A percentile compares a stretch with the other conserved stretches of the same genome.
phyloP scores from a whole-genome alignment of 1,284 basidiomycete species.

The Trichosporon sp. region DNA sequence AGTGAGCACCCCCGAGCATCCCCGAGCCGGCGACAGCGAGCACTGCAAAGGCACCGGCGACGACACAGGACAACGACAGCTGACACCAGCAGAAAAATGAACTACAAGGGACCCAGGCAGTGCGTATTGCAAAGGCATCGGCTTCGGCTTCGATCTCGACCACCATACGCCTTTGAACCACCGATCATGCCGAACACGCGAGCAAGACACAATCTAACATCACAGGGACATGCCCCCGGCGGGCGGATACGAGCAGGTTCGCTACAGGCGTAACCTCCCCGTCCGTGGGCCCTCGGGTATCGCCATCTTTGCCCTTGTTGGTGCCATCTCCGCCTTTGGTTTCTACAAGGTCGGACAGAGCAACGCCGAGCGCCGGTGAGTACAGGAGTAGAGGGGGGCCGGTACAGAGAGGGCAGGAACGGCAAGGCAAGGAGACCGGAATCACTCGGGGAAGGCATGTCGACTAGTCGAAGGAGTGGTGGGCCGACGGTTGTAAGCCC shows the following conservation, averaged over 20 bases:
- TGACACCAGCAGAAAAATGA: not conserved
- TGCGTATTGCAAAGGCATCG: not conserved
- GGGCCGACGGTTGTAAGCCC: not conserved
- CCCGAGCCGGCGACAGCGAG: too few relatives aligned
- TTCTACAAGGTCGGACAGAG: slow-evolving; percentile 88
- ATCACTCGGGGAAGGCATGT: too few relatives aligned
- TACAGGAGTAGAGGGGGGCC: slow-evolving; percentile 20
- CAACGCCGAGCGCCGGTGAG: slow-evolving; percentile 87
- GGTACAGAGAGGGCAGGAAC: too few relatives aligned
- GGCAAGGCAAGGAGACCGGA: too few relatives aligned
- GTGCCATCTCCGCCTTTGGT: slow-evolving; percentile 80
- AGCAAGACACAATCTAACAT: not conserved
- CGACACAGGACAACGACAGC: not conserved
- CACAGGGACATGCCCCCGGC: slow-evolving; percentile 91
- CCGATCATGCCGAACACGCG: not conserved
- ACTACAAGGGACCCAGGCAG: slow-evolving; percentile 4
- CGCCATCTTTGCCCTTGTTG: slow-evolving; percentile 76
- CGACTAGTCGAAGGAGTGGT: not conserved
- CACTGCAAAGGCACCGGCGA: not conserved
- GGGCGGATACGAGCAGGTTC: slow-evolving; percentile 87
- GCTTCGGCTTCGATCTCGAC: not conserved
- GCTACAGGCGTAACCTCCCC: slow-evolving; percentile 95
- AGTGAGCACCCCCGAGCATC: not conserved
- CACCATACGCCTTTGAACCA: too few relatives aligned
- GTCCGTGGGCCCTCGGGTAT: slow-evolving; percentile 83